Base-by-base conservation (phyloP, 352 stramenopile genomes). In the Phytopythium montanum region DNA sequence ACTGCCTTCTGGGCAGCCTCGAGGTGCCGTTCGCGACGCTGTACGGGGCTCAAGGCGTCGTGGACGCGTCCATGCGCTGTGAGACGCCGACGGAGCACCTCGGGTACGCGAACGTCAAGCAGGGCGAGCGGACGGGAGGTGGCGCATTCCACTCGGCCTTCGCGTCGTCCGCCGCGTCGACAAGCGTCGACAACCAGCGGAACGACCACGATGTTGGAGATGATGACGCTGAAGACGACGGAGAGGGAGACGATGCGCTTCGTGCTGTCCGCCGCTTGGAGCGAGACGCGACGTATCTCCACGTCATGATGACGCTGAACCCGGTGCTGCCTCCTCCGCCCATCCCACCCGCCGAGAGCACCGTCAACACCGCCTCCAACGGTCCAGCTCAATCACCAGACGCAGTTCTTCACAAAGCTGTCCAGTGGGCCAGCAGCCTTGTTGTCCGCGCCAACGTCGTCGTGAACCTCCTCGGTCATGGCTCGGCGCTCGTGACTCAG, bases 21-120 rank as follows among this genome's bases (percentile, higher is more conserved):
- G 75, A 84, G 46, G 76, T 98, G 19, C 92, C 92, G 8, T 97
- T 98, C 66, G 69, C 81, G 53, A 96, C 92, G 19, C 69, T 98
- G 0, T 97, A 96, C 56, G 67, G 73, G 46, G 78, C 77, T 26
- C 68, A 85, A 18, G 84, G 93, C 21, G 67, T 71, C 5, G 53
- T 98, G 8, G 87, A 97, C 53, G 86, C 85, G 18, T 76, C 75
- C 14, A 62, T 98, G 13, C 85, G 86, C 0, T 90, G 95, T 31
- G 68, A 90, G 10, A 87, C 87, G 62, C 91, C 92, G 0, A 54
- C 86, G 18, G 79, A 94, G n/a, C 85, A 94, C 42, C 64, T 97
- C 5, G 91, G 90, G 5, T 97, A 98, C 59, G 64, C 71, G 6
- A 85, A 90, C 59, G 26, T 52, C 25, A 62, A 38, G 59, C 55